A percentile compares a stretch with the other conserved stretches of the same genome.
phyloP scores from a whole-genome alignment of 164 flowering plant species.

The Buxus sempervirens region DNA sequence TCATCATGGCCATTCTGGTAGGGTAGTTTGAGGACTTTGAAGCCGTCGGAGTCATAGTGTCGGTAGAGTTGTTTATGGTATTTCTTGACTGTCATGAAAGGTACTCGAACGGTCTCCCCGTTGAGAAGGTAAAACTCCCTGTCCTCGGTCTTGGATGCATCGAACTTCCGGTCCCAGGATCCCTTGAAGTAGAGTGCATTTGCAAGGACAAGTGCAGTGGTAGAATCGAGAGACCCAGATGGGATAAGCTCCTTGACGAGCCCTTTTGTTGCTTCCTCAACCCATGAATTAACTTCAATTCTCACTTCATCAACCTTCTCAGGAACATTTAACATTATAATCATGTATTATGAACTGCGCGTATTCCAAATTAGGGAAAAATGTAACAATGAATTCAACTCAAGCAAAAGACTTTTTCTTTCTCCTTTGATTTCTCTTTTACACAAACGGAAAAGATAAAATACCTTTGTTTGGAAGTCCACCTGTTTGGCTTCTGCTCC shows the following conservation, averaged over 20 bases:
- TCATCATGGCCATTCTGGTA: neutral
- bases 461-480: too few relatives aligned
- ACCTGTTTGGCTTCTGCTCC: too few relatives aligned
- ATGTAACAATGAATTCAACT: too few relatives aligned
- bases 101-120: conserved; percentile 15
- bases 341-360: too few relatives aligned
- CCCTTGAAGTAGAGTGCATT: conserved; percentile 33
- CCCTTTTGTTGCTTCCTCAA: conserved; percentile 16
- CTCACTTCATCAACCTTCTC: conserved; percentile 4
- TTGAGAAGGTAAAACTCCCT: conserved; percentile 26
- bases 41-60: neutral
- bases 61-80: neutral
- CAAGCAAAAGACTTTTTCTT: conserved; percentile 4
- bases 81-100: neutral
- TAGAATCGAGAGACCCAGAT: neutral
- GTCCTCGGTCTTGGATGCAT: conserved; percentile 6
- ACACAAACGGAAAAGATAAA: too few relatives aligned
- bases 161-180: conserved; percentile 14
- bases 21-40: neutral
- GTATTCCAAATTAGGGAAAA: too few relatives aligned
- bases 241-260: conserved; percentile 17
- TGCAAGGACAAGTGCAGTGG: conserved; percentile 9
- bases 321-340: too few relatives aligned
- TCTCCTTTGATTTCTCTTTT: conserved; percentile 16
- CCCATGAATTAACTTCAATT: conserved; percentile 20